Conservation (phyloP, 768 basidiomycete species). For the Mycena pura region DNA sequence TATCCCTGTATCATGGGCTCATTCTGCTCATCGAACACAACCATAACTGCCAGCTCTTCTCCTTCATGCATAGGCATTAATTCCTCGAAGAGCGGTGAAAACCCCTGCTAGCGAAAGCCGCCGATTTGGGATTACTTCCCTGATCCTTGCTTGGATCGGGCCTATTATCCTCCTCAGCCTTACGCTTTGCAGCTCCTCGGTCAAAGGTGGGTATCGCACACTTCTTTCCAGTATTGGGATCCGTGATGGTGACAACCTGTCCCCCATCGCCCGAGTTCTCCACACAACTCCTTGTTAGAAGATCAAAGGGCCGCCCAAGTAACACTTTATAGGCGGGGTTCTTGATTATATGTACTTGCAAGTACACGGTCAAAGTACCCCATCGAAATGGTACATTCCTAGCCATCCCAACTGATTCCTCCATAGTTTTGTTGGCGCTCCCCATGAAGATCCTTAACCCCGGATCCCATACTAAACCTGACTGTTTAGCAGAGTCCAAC, state of each 20-base stretch:
- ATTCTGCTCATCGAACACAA: background rate
- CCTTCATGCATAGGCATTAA: background rate
- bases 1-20: slow-evolving; percentile 4
- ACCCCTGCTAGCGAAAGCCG: background rate
- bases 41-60: slow-evolving; percentile 1
- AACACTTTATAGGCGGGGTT: slow-evolving; percentile 34
- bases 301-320: slow-evolving; percentile 38
- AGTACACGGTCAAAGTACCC: slow-evolving; percentile 27
- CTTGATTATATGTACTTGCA: slow-evolving; percentile 38
- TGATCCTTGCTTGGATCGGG: background rate
- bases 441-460: slow-evolving; percentile 33
- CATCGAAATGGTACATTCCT: slow-evolving; percentile 33
- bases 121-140: too few species aligned
- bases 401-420: slow-evolving; percentile 34
- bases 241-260: slow-evolving; percentile 30
- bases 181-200: background rate
- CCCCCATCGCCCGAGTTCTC: too few species aligned
- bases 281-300: slow-evolving; percentile 30
- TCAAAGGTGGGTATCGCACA: background rate
- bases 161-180: background rate
- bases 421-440: slow-evolving; percentile 31
- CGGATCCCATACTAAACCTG: slow-evolving; percentile 25
- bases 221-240: slow-evolving; percentile 30
- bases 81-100: slow-evolving; percentile 17
- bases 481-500: slow-evolving; percentile 10